Percentiles rank a stretch among this genome's conserved stretches.
These are phyloP conservation scores for Solanum verrucosum DNA, from an alignment of 257 asterid species.

Conservation along the genomic window DNA sequence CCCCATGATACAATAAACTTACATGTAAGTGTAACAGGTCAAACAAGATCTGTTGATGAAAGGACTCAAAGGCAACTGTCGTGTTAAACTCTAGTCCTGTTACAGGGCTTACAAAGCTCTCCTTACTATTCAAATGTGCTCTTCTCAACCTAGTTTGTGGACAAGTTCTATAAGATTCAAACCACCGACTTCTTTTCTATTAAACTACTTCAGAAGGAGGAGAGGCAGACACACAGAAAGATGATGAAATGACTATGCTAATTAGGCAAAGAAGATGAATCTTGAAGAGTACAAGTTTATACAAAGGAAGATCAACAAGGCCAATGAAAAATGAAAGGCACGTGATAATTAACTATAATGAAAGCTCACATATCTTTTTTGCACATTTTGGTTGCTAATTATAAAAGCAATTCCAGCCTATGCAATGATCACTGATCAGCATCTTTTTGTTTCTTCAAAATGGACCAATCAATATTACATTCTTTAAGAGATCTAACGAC, in stretches of 20 bases:
- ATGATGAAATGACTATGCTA: not conserved
- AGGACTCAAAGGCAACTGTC: not conserved
- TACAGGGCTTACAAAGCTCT: not conserved
- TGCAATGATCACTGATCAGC: not conserved
- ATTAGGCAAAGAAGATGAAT: not conserved
- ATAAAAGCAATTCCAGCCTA: not conserved
- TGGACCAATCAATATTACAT: not conserved
- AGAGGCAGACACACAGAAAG: not conserved
- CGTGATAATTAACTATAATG: not conserved
- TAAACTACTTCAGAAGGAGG: not conserved
- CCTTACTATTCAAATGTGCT: not conserved
- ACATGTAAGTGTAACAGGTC: not conserved
- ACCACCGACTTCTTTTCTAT: not conserved
- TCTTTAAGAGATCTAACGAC: not conserved
- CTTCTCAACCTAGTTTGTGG: not conserved
- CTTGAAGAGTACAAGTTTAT: not conserved
- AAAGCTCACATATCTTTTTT: not conserved
- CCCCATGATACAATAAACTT: not conserved
- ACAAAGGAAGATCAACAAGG: not conserved
- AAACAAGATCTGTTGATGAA: not conserved
- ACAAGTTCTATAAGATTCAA: not conserved
- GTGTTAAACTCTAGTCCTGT: not conserved
- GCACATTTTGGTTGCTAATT: not conserved
- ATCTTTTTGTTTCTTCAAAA: not conserved
- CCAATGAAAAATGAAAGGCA: not conserved